These are phyloP conservation scores for Hypoxylon sp. DNA, from an alignment of 2,329 filamentous ascomycete species.

Conservation along the genomic window DNA sequence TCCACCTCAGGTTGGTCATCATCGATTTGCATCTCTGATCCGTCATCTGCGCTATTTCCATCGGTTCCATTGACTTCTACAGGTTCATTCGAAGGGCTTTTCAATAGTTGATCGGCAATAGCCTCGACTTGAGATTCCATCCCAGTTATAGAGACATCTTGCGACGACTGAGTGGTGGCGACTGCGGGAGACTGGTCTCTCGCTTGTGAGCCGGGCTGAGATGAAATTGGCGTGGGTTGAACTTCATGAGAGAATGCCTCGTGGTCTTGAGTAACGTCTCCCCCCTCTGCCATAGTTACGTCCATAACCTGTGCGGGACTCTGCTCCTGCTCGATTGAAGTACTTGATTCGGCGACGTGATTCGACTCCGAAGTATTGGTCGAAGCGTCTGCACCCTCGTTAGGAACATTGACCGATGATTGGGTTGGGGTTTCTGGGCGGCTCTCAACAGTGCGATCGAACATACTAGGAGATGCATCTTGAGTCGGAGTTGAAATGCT, in stretches of 20 bases:
- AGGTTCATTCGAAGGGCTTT: neutral
- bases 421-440: neutral
- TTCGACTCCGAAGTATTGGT: neutral
- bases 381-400: conserved; percentile 6
- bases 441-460: neutral
- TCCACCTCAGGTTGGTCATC: conserved; percentile 17
- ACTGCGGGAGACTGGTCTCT: neutral
- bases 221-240: neutral
- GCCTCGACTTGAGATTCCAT: neutral
- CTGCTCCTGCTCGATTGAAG: conserved; percentile 1
- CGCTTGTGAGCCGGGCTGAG: neutral
- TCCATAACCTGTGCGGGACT: conserved; percentile 7
- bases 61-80: neutral
- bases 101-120: neutral
- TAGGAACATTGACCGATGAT: neutral
- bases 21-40: conserved; percentile 3
- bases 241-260: neutral
- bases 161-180: conserved; percentile 1
- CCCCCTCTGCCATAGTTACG: conserved; percentile 12
- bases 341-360: conserved; percentile 5
- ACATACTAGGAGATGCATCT: conserved; percentile 27
- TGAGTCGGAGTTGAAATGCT: conserved; percentile 26
- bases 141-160: neutral
- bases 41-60: neutral
- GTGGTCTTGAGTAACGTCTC: conserved; percentile 6